phyloP scores from a whole-genome alignment of 495 filamentous ascomycete species.

The Hamigera avellanea region DNA sequence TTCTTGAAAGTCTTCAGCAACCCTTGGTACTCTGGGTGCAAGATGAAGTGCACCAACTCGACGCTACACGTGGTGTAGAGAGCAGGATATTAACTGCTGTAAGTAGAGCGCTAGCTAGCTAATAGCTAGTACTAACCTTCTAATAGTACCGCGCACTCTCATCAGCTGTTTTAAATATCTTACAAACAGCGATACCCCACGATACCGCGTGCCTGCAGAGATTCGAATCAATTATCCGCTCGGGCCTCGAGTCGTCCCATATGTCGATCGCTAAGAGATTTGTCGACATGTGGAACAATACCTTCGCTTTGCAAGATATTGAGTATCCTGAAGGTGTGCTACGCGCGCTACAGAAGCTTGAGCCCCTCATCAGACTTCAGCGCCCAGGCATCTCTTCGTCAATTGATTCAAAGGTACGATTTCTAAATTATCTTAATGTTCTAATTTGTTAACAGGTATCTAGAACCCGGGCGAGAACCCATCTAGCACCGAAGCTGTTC shows the following conservation, averaged over 20 bases:
- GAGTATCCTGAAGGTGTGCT: constrained; percentile 37
- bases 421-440: constrained; percentile 3
- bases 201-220: constrained; percentile 30
- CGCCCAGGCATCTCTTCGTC: constrained; percentile 16
- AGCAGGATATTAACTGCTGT: constrained; percentile 29
- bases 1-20: constrained; percentile 22
- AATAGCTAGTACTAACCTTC: constrained; percentile 10
- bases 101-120: constrained; percentile 9
- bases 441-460: neutral
- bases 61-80: constrained; percentile 17
- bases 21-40: constrained; percentile 22
- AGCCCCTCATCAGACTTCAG: constrained; percentile 34
- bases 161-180: constrained; percentile 21
- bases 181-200: constrained; percentile 21
- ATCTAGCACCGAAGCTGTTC: no score
- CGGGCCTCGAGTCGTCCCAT: constrained; percentile 46
- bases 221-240: constrained; percentile 41
- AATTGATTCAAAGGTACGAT: constrained; percentile 6
- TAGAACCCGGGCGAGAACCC: no score
- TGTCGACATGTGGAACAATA: constrained; percentile 47
- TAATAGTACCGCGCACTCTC: constrained; percentile 25
- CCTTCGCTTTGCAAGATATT: constrained; percentile 38
- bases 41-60: constrained; percentile 19
- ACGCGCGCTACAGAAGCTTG: constrained; percentile 33
- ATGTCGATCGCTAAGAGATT: constrained; percentile 39